Conservation (phyloP, 352 stramenopile species). For the Blastocystis sp. region DNA sequence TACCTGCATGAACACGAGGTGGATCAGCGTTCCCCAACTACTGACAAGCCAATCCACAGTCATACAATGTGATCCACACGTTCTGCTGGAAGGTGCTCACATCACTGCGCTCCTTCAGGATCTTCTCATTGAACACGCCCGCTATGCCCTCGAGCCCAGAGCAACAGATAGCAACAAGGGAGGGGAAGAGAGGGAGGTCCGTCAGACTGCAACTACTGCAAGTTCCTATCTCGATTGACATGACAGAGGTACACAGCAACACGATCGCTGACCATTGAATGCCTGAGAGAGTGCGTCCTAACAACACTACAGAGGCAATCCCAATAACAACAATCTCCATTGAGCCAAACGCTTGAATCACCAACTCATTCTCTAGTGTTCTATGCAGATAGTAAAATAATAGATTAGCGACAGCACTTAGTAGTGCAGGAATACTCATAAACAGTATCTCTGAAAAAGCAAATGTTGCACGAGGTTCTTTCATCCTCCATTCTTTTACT, state of each 20-base stretch:
- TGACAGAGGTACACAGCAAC: constrained; percentile 25
- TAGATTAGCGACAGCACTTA: background rate
- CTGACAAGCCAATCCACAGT: background rate
- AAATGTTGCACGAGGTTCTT: background rate
- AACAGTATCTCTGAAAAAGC: background rate
- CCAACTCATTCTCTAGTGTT: background rate
- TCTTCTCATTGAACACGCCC: background rate
- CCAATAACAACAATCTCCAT: constrained; percentile 13
- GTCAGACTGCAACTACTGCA: background rate
- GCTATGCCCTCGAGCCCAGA: background rate
- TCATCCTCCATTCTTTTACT: background rate
- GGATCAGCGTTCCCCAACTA: background rate
- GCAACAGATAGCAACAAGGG: background rate
- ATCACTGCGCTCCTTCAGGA: background rate
- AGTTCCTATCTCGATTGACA: background rate
- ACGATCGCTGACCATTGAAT: constrained; percentile 15
- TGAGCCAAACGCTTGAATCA: constrained; percentile 25
- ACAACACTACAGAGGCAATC: background rate
- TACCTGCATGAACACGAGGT: background rate
- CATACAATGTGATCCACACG: constrained; percentile 32
- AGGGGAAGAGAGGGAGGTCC: constrained; percentile 2
- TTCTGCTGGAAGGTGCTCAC: constrained; percentile 15
- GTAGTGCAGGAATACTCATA: constrained; percentile 19
- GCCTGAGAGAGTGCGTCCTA: background rate
- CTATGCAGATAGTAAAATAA: constrained; percentile 17